Conservation (phyloP, 495 filamentous ascomycete species). For the Niebla homalea region DNA sequence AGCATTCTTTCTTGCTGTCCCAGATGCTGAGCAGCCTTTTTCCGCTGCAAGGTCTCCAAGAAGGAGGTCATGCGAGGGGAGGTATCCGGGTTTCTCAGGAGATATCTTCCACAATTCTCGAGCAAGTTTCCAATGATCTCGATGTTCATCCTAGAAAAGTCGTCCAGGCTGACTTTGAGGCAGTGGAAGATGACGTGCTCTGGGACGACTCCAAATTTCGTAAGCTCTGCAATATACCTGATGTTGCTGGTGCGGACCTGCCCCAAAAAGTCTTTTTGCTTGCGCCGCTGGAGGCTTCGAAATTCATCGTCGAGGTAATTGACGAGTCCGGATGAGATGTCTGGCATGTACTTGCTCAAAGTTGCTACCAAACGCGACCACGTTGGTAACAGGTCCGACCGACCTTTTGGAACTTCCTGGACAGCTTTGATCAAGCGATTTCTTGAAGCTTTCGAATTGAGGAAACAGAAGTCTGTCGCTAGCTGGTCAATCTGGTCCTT, state of each 20-base stretch:
- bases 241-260: conserved; percentile 91
- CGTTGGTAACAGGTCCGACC: conserved; percentile 77
- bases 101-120: conserved; percentile 91
- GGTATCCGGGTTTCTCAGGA: conserved; percentile 88
- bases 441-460: conserved; percentile 95
- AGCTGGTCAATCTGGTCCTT: conserved; percentile 87
- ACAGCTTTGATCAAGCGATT: conserved; percentile 88
- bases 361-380: conserved; percentile 91
- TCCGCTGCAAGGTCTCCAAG: conserved; percentile 84
- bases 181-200: conserved; percentile 99
- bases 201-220: conserved; percentile 95
- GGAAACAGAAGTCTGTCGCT: conserved; percentile 91
- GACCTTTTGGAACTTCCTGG: conserved; percentile 87
- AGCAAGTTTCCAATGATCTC: conserved; percentile 96
- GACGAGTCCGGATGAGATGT: conserved; percentile 82
- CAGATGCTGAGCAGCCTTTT: conserved; percentile 89
- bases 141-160: conserved; percentile 96
- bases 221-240: conserved; percentile 90
- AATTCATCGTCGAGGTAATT: conserved; percentile 95
- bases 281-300: conserved; percentile 91
- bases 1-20: conserved; percentile 96
- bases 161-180: conserved; percentile 90
- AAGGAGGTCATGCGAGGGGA: conserved; percentile 86
- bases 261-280: conserved; percentile 92
- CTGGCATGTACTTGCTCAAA: conserved; percentile 83